Evolutionary conservation across 148 eudicot genomes (phyloP).

Genomic region (Arctostaphylos glauca): DNA sequence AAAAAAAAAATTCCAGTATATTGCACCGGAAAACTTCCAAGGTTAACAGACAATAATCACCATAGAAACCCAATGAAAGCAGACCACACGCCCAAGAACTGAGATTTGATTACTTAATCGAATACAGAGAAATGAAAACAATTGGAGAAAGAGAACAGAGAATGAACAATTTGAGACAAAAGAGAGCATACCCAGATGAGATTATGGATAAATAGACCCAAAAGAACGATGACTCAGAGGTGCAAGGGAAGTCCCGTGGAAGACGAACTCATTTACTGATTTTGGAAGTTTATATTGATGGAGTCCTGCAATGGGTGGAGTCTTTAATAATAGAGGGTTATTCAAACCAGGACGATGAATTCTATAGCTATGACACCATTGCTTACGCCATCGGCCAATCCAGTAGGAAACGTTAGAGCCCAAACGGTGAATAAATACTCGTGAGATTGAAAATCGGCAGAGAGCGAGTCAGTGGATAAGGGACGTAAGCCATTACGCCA

Average conservation of each 20-base stretch:
- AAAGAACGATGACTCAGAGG: slow-evolving; percentile 2
- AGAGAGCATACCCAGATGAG: background rate
- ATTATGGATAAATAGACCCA: background rate
- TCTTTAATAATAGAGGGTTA: background rate
- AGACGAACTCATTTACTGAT: background rate
- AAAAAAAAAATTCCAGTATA: background rate
- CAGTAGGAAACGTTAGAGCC: background rate
- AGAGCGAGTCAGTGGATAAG: no score
- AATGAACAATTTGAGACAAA: slow-evolving; percentile 3
- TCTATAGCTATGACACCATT: background rate
- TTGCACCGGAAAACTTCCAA: background rate
- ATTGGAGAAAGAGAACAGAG: background rate
- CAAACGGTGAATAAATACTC: no score
- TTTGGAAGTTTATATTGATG: background rate
- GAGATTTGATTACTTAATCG: background rate
- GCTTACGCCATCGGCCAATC: background rate
- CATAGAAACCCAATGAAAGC: slow-evolving; percentile 5
- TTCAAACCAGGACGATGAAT: background rate
- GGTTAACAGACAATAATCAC: background rate
- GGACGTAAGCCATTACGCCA: no score
- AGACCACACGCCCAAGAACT: background rate
- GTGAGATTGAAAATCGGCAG: no score
- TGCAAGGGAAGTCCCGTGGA: background rate
- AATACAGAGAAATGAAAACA: background rate
- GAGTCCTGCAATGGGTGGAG: background rate